Base-by-base conservation (phyloP, 108 stramenopile genomes). In the Cyclotella sp. region DNA sequence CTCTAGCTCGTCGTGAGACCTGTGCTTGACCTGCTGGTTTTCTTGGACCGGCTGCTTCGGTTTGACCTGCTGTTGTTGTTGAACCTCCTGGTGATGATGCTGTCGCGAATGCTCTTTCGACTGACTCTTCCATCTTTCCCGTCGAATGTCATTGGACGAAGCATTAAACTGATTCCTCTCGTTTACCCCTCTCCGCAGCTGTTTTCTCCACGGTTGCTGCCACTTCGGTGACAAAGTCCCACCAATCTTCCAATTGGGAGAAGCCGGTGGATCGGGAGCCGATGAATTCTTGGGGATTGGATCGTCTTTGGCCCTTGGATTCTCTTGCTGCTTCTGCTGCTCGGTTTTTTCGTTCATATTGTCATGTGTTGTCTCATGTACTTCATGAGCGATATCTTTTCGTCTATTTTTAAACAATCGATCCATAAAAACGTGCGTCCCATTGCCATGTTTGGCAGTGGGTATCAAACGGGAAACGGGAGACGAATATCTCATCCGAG, bases 361-460 rank as follows among this genome's bases (percentile, higher is more conserved):
- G 41, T 65, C 57, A 18, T 45, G 39, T 18, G 63, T 30, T 19
- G 34, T 2, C 63, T 47, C 34, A 58, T 59, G 16, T 19, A 34
- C 9, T 67, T 26, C 28, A 24, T 46, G 27, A 34, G 29, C 54
- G 27, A 15, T 57, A 59, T 64, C 3, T 54, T 21, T 24, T 21
- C 14, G 30, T 16, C 27, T 67, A 26, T 60, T 27, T 67, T 54
- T 53, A 27, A 76, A 47, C n/a, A 76, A 67, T 58, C 75, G 64
- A 76, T 46, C 54, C 24, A 76, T 59, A 16, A 76, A 47, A 45
- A 34, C 34, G 34, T 76, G 65, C 16, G 53, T 46, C 27, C 60
- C 61, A 60, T 76, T 76, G 54, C 53, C 63, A 43, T 61, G 21
- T 67, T 63, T 63, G 13, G 51, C 54, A n/a, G n/a, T n/a, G n/a